A percentile compares a stretch with the other conserved stretches of the same genome.
phyloP scores from a whole-genome alignment of 768 basidiomycete species.

The Lyophyllum semitale region DNA sequence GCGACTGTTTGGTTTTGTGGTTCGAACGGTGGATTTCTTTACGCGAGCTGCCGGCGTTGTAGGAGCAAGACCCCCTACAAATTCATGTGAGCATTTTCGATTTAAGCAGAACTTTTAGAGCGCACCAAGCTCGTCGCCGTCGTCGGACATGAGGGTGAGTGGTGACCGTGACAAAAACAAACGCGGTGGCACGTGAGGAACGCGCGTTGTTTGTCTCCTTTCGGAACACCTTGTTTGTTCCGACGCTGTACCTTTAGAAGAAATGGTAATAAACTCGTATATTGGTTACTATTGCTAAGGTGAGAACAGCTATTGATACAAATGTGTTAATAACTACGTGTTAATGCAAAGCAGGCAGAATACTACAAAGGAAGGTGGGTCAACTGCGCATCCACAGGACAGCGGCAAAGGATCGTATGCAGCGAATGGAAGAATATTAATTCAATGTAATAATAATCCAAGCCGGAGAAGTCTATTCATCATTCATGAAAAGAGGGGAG shows the following conservation, averaged over 20 bases:
- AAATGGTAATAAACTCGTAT: not conserved
- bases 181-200: slow-evolving; percentile 19
- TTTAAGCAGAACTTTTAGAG: not conserved
- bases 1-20: slow-evolving; percentile 11
- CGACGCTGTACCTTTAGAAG: too few species aligned
- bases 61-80: slow-evolving; percentile 18
- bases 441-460: not conserved
- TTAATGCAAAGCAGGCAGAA: not conserved
- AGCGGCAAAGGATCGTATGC: not conserved
- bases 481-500: not conserved
- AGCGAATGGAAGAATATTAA: not conserved
- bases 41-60: slow-evolving; percentile 8
- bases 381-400: slow-evolving; percentile 3
- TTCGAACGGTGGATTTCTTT: slow-evolving; percentile 8
- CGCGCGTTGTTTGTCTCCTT: slow-evolving; percentile 12
- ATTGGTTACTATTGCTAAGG: not conserved
- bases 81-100: not conserved
- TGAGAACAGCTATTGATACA: not conserved
- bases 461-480: not conserved
- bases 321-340: not conserved
- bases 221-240: not conserved
- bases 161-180: slow-evolving; percentile 16
- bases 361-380: not conserved
- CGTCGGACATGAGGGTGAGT: slow-evolving; percentile 18
- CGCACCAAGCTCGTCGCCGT: slow-evolving; percentile 20